Evolutionary conservation across 2,329 filamentous ascomycete species (phyloP).

Genomic region (Stagonosporopsis chrysanthemi): DNA sequence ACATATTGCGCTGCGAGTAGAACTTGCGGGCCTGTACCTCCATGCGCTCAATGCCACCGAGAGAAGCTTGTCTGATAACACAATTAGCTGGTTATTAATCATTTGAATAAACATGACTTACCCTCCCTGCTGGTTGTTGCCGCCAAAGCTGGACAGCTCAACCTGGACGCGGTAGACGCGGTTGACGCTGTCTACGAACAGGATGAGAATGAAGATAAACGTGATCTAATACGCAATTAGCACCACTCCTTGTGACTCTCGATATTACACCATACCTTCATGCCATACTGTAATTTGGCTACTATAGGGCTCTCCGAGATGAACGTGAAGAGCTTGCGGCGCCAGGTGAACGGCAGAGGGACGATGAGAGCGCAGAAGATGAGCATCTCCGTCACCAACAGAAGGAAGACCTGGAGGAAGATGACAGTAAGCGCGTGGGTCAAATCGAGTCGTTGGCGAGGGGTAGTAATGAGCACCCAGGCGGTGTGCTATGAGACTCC

Average conservation of each 20-base stretch:
- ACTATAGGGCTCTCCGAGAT: constrained; percentile 87
- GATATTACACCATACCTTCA: constrained; percentile 69
- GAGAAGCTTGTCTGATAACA: constrained; percentile 66
- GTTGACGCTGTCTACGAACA: constrained; percentile 96
- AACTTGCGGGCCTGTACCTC: constrained; percentile 99
- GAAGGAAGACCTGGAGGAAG: constrained; percentile 74
- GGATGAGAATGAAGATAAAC: constrained; percentile 97
- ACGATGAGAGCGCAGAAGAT: constrained; percentile 82
- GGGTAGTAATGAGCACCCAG: constrained; percentile 12
- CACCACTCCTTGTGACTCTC: background rate
- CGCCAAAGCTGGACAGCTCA: constrained; percentile 77
- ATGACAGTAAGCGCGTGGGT: constrained; percentile 39
- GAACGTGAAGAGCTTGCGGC: constrained; percentile 91
- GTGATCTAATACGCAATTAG: constrained; percentile 69
- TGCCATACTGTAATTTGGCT: constrained; percentile 93
- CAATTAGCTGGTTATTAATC: constrained; percentile 21
- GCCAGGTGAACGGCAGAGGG: constrained; percentile 85
- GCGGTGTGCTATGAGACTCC: constrained; percentile 1
- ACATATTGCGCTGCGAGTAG: constrained; percentile 99
- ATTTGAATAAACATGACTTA: constrained; percentile 48
- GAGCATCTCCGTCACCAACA: constrained; percentile 82
- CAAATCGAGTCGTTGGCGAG: constrained; percentile 12
- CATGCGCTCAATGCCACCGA: constrained; percentile 88
- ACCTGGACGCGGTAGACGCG: constrained; percentile 96
- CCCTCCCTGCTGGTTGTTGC: constrained; percentile 63